These are phyloP conservation scores for Plasmodium knowlesi DNA, from an alignment of 169 alveolate genomes.

Conservation along the genomic window DNA sequence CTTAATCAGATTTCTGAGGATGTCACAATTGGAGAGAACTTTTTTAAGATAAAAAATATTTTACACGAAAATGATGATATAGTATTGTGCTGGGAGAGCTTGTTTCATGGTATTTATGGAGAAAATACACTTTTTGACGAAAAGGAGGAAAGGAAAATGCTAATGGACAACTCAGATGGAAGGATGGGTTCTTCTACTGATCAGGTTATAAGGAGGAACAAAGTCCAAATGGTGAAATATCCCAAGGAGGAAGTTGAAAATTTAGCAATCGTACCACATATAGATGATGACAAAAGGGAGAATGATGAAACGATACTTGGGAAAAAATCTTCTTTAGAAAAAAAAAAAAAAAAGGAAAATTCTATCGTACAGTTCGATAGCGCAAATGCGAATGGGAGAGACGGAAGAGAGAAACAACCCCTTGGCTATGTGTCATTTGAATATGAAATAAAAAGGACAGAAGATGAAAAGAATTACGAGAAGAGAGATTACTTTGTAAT, in stretches of 20 bases:
- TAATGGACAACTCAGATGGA: background rate
- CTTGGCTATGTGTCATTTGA: constrained; percentile 48
- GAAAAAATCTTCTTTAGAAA: background rate
- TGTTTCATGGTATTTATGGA: constrained; percentile 23
- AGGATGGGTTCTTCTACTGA: background rate
- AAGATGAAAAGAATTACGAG: background rate
- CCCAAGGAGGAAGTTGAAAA: background rate
- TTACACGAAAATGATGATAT: constrained; percentile 34
- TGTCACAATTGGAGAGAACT: constrained; percentile 48
- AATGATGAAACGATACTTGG: background rate
- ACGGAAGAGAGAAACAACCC: background rate
- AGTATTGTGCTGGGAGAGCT: constrained; percentile 18
- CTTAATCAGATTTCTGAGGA: constrained; percentile 29
- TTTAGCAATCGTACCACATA: background rate
- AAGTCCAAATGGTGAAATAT: background rate
- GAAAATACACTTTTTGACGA: background rate
- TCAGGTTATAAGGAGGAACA: background rate
- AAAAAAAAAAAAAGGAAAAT: background rate
- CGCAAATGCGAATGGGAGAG: background rate
- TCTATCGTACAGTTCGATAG: background rate
- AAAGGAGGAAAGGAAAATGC: background rate
- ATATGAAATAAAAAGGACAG: constrained; percentile 37
- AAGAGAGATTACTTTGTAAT: background rate
- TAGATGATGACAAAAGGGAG: background rate
- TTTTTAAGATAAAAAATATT: constrained; percentile 43